Evolutionary conservation across 805 yeast species (phyloP), one percentile per base, ranked within the genome.

Genomic region (Wickerhamiella lipophila): DNA sequence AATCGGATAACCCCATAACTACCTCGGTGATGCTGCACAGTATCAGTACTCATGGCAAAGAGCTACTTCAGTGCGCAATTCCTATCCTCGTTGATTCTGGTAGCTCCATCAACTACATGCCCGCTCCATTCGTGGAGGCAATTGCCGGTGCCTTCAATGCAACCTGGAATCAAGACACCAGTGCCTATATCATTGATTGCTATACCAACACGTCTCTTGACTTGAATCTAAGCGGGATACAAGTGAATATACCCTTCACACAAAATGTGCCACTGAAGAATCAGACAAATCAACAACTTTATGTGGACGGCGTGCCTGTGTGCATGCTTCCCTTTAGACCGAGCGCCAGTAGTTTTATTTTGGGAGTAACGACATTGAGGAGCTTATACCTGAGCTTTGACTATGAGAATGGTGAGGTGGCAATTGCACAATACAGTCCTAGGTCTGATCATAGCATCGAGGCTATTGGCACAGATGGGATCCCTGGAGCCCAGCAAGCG

Each of bases 331-430:
- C 58, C 6, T 49, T 59, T 16, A 13, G 57, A 58, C n/a, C 61
- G 56, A 42, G 67, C 56, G 35, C 41, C 50, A 35, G 59, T 66
- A 47, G 51, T 39, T 55, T 47, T 55, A 67, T 78, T 47, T 65
- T 82, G 35, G 89, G 89, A 8, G 86, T 79, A 58, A 69, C 74
- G 43, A 73, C 81, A 58, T 64, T 82, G 50, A 69, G 83, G 50
- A 70, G 73, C 41, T 79, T 79, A 3, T 83, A 82, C 58, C 71
- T 75, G 26, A 84, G 79, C 18, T 79, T 73, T 60, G 83, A 83
- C 60, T 65, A 79, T 46, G 83, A 78, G 26, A 72, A 71, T 55
- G 60, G 59, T 42, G 68, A 73, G 57, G 66, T 81, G 27, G 75
- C 80, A 1, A 54, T 82, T 50, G 86, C 80, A 12, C 75, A 72